A percentile compares a stretch with the other conserved stretches of the same genome.
phyloP scores from a whole-genome alignment of 371 early-diverging fungal species.

The Mucor circinelloides region DNA sequence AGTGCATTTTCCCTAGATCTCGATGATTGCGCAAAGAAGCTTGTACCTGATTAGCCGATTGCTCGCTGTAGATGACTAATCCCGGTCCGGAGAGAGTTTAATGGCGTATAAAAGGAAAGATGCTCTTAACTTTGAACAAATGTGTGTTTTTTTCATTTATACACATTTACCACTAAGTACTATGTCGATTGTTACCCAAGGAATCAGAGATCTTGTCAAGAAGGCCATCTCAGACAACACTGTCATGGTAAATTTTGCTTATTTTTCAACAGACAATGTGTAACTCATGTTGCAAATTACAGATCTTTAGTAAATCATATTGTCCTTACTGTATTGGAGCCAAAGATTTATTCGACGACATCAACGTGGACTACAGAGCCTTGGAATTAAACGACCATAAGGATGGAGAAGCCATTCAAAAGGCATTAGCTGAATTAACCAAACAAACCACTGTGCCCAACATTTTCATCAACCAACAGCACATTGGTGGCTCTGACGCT shows the following conservation, averaged over 20 bases:
- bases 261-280: not conserved
- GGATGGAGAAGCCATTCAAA: slow-evolving; percentile 81
- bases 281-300: not conserved
- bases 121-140: not conserved
- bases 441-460: slow-evolving; percentile 91
- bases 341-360: slow-evolving; percentile 63
- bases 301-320: slow-evolving; percentile 84
- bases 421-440: slow-evolving; percentile 67
- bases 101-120: not conserved
- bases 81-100: not conserved
- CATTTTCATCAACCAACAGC: slow-evolving; percentile 79
- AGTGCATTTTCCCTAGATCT: not conserved
- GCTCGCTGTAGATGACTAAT: not conserved
- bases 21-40: not conserved
- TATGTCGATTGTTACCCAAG: slow-evolving; percentile 26
- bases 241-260: slow-evolving; percentile 32
- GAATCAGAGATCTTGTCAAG: slow-evolving; percentile 42
- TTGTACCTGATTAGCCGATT: not conserved
- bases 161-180: not conserved
- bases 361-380: slow-evolving; percentile 51
- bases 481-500: slow-evolving; percentile 87
- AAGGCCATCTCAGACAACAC: slow-evolving; percentile 44
- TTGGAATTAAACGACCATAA: slow-evolving; percentile 60
- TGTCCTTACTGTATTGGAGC: slow-evolving; percentile 86
- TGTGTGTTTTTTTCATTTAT: not conserved